phyloP scores from a whole-genome alignment of 768 basidiomycete species.

The Tubosaeta sp. region DNA sequence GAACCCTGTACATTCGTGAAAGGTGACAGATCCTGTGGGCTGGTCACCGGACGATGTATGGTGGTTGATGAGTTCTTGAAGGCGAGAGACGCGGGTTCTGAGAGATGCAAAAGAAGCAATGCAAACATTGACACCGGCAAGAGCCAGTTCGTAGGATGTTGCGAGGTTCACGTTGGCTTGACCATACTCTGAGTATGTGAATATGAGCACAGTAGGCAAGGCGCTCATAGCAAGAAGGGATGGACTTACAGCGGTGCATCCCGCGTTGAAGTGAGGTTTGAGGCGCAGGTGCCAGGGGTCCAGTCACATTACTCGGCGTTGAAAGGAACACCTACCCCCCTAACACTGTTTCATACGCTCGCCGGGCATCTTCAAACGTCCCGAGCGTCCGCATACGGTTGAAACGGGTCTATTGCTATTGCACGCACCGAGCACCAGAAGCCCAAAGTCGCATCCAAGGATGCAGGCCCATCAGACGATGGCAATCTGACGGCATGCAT shows the following conservation, averaged over 20 bases:
- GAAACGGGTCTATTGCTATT: conserved; percentile 78
- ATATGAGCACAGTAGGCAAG: conserved; percentile 7
- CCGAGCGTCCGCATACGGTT: conserved; percentile 83
- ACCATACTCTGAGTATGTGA: conserved; percentile 2
- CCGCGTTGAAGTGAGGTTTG: no score
- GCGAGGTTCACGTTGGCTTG: conserved; percentile 3
- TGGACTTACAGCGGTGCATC: not conserved
- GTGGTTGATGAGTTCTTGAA: conserved; percentile 4
- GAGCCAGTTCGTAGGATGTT: conserved; percentile 12
- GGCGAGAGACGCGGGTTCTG: not conserved
- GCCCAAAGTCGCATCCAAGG: not conserved
- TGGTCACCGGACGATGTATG: not conserved
- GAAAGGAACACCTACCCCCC: no score
- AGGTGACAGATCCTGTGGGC: conserved; percentile 1
- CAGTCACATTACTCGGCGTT: no score
- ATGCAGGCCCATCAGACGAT: conserved; percentile 33
- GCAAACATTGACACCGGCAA: conserved; percentile 5
- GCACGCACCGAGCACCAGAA: conserved; percentile 53
- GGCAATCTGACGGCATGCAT: conserved; percentile 45
- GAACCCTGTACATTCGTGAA: conserved; percentile 2
- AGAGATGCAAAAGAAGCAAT: conserved; percentile 13
- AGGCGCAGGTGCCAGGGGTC: no score
- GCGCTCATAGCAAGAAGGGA: not conserved
- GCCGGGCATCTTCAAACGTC: conserved; percentile 80
- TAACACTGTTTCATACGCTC: conserved; percentile 78